Evolutionary conservation across 352 stramenopile species (phyloP).

Genomic region (Plasmopara viticola): DNA sequence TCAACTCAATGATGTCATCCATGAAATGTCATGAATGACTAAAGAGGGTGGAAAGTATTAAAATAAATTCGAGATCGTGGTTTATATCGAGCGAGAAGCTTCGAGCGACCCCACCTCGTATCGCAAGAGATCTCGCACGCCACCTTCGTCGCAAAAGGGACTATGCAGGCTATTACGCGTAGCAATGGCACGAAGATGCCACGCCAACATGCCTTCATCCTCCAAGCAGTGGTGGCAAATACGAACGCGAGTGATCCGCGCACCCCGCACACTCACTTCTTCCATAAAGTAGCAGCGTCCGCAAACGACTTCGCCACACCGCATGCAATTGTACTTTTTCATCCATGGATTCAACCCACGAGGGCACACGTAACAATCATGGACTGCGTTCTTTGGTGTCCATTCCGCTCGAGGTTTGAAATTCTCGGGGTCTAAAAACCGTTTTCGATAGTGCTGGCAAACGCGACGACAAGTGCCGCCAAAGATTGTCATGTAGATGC

Average conservation of each 20-base stretch:
- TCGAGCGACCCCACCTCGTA: conserved; percentile 7
- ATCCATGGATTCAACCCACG: conserved; percentile 24
- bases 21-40: no score
- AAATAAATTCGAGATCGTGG: no score
- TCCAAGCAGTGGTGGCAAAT: conserved; percentile 27
- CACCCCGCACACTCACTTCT: conserved; percentile 34
- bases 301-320: conserved; percentile 26
- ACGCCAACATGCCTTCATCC: conserved; percentile 13
- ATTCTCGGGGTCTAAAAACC: conserved; percentile 23
- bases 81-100: neutral
- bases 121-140: conserved; percentile 18
- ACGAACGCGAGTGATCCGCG: conserved; percentile 23
- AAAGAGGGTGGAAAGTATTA: no score
- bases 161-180: conserved; percentile 19
- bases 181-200: conserved; percentile 11
- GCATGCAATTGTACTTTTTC: conserved; percentile 26
- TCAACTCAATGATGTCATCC: no score
- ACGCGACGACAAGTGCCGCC: conserved; percentile 35
- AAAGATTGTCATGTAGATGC: conserved; percentile 37
- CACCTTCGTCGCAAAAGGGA: conserved; percentile 15
- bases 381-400: conserved; percentile 18
- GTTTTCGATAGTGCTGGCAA: conserved; percentile 36
- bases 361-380: conserved; percentile 22
- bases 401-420: conserved; percentile 29
- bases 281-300: conserved; percentile 21